Base-by-base conservation (phyloP, 148 eudicot species). In the Limonium bicolor region DNA sequence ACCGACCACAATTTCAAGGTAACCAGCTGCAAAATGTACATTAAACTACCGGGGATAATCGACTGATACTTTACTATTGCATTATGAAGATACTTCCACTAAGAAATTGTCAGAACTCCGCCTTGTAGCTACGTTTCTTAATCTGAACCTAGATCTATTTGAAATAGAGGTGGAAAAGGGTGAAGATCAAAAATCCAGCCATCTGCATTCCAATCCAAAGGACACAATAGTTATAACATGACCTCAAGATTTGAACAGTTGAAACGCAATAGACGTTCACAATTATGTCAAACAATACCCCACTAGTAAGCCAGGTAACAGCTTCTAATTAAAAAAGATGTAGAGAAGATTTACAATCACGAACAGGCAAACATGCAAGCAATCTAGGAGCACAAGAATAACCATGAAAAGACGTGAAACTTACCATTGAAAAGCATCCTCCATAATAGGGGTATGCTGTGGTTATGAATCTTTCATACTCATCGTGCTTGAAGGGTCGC, bases 381-480 rank as follows among this genome's bases (percentile, higher is more conserved):
- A 8, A 25, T 6, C 27, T 5, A 2, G 13, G 12, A 22, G 47
- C 27, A 13, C 16, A 2, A 20, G 15, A 43, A 43, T 19, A 39
- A 40, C 7, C 22, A 43, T n/a, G 45, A 31, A 2, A 7, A 35
- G 17, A 5, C 20, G 7, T 13, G 9, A 11, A 44, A 14, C 7
- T 24, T 82, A 87, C 96, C 75, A 53, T 79, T 15, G 94, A 78
- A 55, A 87, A 87, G 32, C 82, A 87, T 26, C 86, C 79, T 57
- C 94, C 96, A 43, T 87, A 82, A 60, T 87, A 87, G 1, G 96
- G 96, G 34, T 66, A 87, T 42, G 94, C 96, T 11, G 82, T 60
- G 1, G 90, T 53, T 47, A 87, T 74, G 34, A 87, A 87, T 64
- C 96, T 73, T 55, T 87, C 96, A 34, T 70, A 87, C 57, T 87